Conservation (phyloP, 306 rosid genomes). For the Cicer cuneatum region DNA sequence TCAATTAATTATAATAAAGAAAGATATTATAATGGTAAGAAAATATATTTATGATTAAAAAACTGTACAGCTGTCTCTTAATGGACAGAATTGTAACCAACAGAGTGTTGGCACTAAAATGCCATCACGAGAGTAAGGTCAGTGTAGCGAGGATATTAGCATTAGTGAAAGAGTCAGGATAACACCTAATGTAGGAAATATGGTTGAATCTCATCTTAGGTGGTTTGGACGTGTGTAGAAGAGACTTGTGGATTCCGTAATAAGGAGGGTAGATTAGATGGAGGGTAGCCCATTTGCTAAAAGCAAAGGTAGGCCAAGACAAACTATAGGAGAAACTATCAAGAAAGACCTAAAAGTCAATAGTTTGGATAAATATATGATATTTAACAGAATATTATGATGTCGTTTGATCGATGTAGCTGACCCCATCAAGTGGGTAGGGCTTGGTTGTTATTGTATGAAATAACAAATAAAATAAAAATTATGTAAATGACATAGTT, state of each 20-base stretch:
- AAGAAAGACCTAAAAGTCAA: not conserved
- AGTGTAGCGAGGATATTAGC: not conserved
- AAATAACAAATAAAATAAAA: conserved; percentile 1
- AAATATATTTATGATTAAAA: too few species aligned
- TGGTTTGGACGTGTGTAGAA: not conserved
- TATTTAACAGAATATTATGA: not conserved
- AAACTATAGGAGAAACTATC: not conserved
- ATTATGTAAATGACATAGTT: conserved; percentile 11
- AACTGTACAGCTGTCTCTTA: too few species aligned
- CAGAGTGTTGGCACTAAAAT: not conserved
- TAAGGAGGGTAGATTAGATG: not conserved
- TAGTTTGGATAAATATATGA: conserved; percentile 2
- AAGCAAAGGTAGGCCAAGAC: not conserved
- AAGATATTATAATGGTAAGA: too few species aligned
- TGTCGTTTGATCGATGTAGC: not conserved
- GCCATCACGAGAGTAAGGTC: not conserved
- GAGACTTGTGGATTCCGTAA: not conserved
- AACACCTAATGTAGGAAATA: not conserved
- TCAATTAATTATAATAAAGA: too few species aligned
- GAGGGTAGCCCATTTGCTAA: not conserved
- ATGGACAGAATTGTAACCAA: too few species aligned
- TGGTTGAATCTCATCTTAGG: not conserved
- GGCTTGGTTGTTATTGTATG: not conserved
- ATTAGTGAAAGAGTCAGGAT: not conserved
- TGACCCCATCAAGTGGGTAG: not conserved